Percentiles rank a stretch among this genome's conserved stretches.
Evolutionary conservation across 768 basidiomycete genomes (phyloP).

Genomic region (Clitopilus hobsonii): DNA sequence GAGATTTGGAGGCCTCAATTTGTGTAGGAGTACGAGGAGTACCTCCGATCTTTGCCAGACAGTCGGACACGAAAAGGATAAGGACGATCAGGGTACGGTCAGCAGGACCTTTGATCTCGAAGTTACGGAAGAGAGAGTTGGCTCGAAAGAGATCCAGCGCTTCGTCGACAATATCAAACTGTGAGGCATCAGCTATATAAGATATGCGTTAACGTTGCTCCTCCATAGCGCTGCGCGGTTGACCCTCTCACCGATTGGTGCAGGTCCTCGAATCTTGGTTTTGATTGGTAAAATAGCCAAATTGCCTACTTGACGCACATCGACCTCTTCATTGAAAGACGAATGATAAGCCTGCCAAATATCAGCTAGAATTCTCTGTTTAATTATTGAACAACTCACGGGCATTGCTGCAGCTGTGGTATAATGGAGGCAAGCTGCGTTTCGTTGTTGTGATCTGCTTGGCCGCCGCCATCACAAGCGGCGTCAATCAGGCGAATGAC

Average conservation of each 20-base stretch:
- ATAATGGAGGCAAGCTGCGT: constrained; percentile 12
- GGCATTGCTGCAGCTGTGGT: constrained; percentile 36
- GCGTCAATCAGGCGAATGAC: background rate
- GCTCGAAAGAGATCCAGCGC: constrained; percentile 95
- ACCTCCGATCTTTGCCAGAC: constrained; percentile 83
- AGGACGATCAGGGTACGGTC: constrained; percentile 95
- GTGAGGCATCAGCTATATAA: constrained; percentile 64
- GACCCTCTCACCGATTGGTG: constrained; percentile 59
- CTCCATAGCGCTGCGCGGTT: constrained; percentile 7
- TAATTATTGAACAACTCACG: constrained; percentile 29
- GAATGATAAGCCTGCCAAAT: constrained; percentile 88
- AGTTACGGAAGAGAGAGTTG: constrained; percentile 98
- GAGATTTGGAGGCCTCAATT: constrained; percentile 80
- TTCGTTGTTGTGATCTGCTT: constrained; percentile 27
- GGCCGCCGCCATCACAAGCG: constrained; percentile 18
- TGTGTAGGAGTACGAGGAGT: constrained; percentile 64
- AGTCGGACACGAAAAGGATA: constrained; percentile 97
- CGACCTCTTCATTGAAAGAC: constrained; percentile 79
- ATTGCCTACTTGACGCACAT: constrained; percentile 85
- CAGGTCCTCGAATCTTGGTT: constrained; percentile 89
- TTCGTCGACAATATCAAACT: constrained; percentile 92
- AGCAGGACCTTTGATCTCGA: constrained; percentile 98
- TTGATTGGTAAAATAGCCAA: constrained; percentile 86
- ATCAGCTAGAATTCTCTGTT: background rate
- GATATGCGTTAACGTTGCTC: background rate